These are phyloP conservation scores for Rhodotorula diobovata DNA, from an alignment of 768 basidiomycete species.

Conservation along the genomic window DNA sequence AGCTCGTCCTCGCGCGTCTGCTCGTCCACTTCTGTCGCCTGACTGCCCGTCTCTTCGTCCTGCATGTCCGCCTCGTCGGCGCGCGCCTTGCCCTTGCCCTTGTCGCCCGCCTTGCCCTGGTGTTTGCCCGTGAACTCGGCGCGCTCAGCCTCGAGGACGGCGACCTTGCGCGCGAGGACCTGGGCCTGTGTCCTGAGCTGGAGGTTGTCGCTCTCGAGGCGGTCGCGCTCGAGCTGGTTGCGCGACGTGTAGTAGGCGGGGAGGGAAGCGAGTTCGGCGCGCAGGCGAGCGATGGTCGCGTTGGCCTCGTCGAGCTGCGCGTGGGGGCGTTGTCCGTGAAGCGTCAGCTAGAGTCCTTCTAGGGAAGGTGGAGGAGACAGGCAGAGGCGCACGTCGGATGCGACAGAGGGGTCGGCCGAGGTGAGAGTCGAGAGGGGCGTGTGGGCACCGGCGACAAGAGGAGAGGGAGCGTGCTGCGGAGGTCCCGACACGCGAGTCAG, in stretches of 20 bases:
- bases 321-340: too few species aligned
- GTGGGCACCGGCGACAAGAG: too few species aligned
- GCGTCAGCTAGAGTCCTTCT: too few species aligned
- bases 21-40: background rate
- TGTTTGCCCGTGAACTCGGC: too few species aligned
- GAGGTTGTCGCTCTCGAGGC: conserved; percentile 10
- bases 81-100: background rate
- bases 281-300: conserved; percentile 4
- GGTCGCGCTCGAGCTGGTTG: conserved; percentile 5
- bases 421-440: too few species aligned
- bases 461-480: too few species aligned
- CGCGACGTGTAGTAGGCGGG: background rate
- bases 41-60: background rate
- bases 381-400: background rate
- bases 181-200: conserved; percentile 13
- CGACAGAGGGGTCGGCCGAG: too few species aligned
- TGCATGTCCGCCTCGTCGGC: background rate
- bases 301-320: background rate
- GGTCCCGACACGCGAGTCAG: too few species aligned
- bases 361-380: too few species aligned
- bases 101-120: background rate
- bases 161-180: conserved; percentile 28
- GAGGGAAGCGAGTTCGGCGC: conserved; percentile 5
- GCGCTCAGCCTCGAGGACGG: background rate
- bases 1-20: background rate